Conservation (phyloP, 805 yeast genomes). For the Metschnikowia reukaufii region DNA sequence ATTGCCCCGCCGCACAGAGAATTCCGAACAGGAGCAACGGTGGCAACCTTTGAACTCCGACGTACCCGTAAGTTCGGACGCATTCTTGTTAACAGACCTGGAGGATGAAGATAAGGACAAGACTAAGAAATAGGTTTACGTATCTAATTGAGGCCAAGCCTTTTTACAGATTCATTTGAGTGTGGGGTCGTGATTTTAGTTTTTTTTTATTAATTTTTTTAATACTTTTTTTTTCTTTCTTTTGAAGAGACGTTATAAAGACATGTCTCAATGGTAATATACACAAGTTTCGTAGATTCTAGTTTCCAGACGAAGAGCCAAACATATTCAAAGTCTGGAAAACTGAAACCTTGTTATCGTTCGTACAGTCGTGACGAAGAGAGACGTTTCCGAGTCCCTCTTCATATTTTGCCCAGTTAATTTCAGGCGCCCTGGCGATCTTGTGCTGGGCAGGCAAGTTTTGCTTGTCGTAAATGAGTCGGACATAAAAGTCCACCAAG, state of each 20-base stretch:
- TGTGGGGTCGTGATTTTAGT: background rate
- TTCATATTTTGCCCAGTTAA: slow-evolving; percentile 42
- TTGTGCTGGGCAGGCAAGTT: slow-evolving; percentile 36
- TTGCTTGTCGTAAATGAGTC: slow-evolving; percentile 33
- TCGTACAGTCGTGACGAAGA: slow-evolving; percentile 18
- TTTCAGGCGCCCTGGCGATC: slow-evolving; percentile 33
- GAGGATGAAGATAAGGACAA: slow-evolving; percentile 37
- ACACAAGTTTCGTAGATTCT: slow-evolving; percentile 13
- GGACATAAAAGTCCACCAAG: slow-evolving; percentile 34
- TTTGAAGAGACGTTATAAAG: background rate
- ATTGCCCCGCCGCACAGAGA: slow-evolving; percentile 22
- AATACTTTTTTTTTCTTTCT: background rate
- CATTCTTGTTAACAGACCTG: slow-evolving; percentile 44
- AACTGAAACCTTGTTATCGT: slow-evolving; percentile 16
- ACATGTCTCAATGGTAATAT: slow-evolving; percentile 5
- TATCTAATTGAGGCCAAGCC: background rate
- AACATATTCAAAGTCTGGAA: slow-evolving; percentile 20
- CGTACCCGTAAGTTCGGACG: slow-evolving; percentile 43
- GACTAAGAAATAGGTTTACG: slow-evolving; percentile 6
- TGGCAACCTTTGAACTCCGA: slow-evolving; percentile 43
- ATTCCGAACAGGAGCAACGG: slow-evolving; percentile 22
- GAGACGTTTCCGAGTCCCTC: slow-evolving; percentile 27
- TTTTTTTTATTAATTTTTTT: background rate
- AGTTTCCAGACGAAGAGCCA: slow-evolving; percentile 11
- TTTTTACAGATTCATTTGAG: no score